A percentile compares a stretch with the other conserved stretches of the same genome.
Conservation (phyloP, 441 rosid genomes). For the Pelargonium cotyledonis region DNA sequence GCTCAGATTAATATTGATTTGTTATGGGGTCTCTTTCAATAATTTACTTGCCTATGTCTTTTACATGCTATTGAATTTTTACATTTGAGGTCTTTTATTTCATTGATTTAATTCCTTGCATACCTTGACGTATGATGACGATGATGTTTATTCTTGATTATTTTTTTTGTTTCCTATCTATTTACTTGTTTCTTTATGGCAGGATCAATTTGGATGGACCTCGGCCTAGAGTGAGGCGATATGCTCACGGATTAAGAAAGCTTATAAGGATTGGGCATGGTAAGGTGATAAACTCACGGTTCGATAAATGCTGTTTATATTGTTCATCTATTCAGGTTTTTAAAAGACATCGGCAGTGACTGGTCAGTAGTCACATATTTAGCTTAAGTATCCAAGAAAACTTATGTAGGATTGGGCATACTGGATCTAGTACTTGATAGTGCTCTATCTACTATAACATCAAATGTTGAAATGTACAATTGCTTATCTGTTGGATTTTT, state of each 20-base stretch:
- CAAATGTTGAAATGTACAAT: too few species aligned
- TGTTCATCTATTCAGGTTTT: slow-evolving; percentile 5
- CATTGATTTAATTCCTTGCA: slow-evolving; percentile 7
- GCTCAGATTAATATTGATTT: not conserved
- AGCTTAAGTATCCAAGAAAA: too few species aligned
- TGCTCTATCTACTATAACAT: too few species aligned
- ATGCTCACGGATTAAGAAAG: slow-evolving; percentile 74
- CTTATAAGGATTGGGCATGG: slow-evolving; percentile 91
- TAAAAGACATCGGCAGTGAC: too few species aligned
- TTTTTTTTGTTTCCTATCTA: slow-evolving; percentile 8
- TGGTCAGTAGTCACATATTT: too few species aligned
- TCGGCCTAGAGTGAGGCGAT: slow-evolving; percentile 85
- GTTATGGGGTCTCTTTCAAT: not conserved
- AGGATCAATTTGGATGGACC: slow-evolving; percentile 88
- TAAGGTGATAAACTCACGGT: slow-evolving; percentile 29
- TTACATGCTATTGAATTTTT: slow-evolving; percentile 5
- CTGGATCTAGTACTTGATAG: too few species aligned
- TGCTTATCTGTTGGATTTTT: too few species aligned
- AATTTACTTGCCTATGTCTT: not conserved
- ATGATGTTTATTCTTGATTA: not conserved
- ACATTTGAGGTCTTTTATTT: slow-evolving; percentile 4
- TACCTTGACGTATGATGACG: slow-evolving; percentile 7
- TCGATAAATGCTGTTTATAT: slow-evolving; percentile 6
- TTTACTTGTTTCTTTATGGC: slow-evolving; percentile 23
- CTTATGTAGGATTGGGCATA: too few species aligned